Evolutionary conservation across 371 early-diverging fungal genomes (phyloP).

Genomic region (Apophysomyces variabilis): DNA sequence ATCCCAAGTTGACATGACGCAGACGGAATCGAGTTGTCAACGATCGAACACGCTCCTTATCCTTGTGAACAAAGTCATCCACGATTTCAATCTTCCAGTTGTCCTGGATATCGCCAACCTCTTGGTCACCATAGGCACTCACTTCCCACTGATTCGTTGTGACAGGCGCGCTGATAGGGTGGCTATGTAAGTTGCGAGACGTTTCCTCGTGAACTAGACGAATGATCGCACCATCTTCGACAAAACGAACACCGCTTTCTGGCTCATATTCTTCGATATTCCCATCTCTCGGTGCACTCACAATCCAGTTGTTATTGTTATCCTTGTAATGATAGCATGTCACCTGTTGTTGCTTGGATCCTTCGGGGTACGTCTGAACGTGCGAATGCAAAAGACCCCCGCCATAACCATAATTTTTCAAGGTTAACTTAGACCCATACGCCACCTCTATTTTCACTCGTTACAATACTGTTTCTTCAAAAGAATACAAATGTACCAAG

Average conservation of each 20-base stretch:
- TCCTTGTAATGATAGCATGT: slow-evolving; percentile 99
- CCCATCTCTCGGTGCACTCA: slow-evolving; percentile 50
- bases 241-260: slow-evolving; percentile 55
- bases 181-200: slow-evolving; percentile 83
- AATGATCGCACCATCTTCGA: slow-evolving; percentile 84
- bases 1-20: slow-evolving; percentile 79
- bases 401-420: slow-evolving; percentile 90
- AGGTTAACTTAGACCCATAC: slow-evolving; percentile 90
- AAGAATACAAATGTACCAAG: slow-evolving; percentile 59
- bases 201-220: slow-evolving; percentile 84
- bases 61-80: slow-evolving; percentile 57
- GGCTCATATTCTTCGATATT: slow-evolving; percentile 36
- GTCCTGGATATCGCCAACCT: slow-evolving; percentile 81
- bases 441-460: slow-evolving; percentile 72
- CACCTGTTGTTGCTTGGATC: slow-evolving; percentile 97
- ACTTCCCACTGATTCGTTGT: slow-evolving; percentile 88
- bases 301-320: slow-evolving; percentile 89
- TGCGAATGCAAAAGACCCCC: slow-evolving; percentile 99
- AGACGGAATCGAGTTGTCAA: slow-evolving; percentile 91
- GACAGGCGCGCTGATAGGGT: slow-evolving; percentile 83
- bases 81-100: slow-evolving; percentile 92
- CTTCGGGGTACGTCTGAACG: slow-evolving; percentile 90
- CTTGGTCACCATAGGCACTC: slow-evolving; percentile 79
- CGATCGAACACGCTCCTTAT: slow-evolving; percentile 64
- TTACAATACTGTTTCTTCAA: not conserved